Percentiles rank a stretch among this genome's conserved stretches.
phyloP scores from a whole-genome alignment of 2,329 filamentous ascomycete genomes.

The Pyrenochaeta sp. region DNA sequence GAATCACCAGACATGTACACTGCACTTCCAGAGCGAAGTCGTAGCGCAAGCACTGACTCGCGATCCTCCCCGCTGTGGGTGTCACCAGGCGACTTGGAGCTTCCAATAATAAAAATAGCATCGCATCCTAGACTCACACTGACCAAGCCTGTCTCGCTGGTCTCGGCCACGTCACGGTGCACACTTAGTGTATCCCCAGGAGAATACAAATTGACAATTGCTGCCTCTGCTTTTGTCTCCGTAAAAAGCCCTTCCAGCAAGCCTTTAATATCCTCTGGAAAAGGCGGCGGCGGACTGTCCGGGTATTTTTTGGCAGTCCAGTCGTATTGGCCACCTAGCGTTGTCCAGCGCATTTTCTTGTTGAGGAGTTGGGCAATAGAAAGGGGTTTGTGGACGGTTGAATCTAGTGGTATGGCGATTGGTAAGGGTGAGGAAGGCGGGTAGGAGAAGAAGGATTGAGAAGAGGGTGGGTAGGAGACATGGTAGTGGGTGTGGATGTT shows the following conservation, averaged over 20 bases:
- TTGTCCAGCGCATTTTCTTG: conserved; percentile 89
- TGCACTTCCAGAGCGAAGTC: conserved; percentile 81
- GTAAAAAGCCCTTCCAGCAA: conserved; percentile 78
- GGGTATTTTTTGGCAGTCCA: conserved; percentile 91
- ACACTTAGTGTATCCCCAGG: conserved; percentile 90
- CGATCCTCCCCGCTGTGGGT: conserved; percentile 14
- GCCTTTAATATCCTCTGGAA: conserved; percentile 74
- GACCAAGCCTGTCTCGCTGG: conserved; percentile 77
- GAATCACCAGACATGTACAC: conserved; percentile 86
- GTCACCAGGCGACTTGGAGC: neutral
- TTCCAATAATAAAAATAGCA: conserved; percentile 83
- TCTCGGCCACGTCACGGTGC: conserved; percentile 92
- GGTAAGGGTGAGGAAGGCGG: conserved; percentile 30
- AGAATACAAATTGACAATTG: conserved; percentile 92
- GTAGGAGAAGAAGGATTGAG: conserved; percentile 62
- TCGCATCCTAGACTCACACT: conserved; percentile 92
- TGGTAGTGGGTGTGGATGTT: conserved; percentile 88
- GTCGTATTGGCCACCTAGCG: conserved; percentile 93
- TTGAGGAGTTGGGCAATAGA: conserved; percentile 73
- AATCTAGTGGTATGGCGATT: conserved; percentile 67
- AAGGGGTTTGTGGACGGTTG: conserved; percentile 76
- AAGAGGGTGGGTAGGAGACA: conserved; percentile 65
- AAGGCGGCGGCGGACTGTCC: conserved; percentile 68
- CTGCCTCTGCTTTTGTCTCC: conserved; percentile 79
- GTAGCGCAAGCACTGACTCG: conserved; percentile 30